These are phyloP conservation scores for Exophiala oligosperma DNA, from an alignment of 2,329 filamentous ascomycete species.

Conservation along the genomic window DNA sequence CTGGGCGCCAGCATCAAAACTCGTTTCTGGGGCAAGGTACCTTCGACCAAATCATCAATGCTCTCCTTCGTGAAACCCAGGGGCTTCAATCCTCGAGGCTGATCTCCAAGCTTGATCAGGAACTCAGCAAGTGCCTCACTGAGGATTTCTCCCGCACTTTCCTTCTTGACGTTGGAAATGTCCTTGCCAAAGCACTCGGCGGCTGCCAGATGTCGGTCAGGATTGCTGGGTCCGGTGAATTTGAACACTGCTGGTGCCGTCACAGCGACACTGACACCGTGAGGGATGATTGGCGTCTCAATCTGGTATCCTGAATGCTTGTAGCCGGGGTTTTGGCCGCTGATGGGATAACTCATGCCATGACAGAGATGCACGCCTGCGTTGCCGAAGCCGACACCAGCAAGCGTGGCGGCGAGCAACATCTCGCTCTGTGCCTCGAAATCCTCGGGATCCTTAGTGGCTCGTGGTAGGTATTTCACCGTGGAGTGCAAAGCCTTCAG, in stretches of 20 bases:
- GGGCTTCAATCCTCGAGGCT: slow-evolving; percentile 80
- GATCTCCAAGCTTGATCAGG: slow-evolving; percentile 79
- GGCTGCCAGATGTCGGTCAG: slow-evolving; percentile 83
- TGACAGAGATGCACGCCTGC: slow-evolving; percentile 90
- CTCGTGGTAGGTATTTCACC: slow-evolving; percentile 87
- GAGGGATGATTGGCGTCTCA: slow-evolving; percentile 78
- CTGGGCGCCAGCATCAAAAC: slow-evolving; percentile 91
- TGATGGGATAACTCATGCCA: slow-evolving; percentile 97
- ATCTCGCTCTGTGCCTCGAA: slow-evolving; percentile 91
- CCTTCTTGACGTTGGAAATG: slow-evolving; percentile 79
- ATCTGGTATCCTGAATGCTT: slow-evolving; percentile 85
- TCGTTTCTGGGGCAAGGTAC: slow-evolving; percentile 86
- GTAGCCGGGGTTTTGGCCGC: slow-evolving; percentile 89
- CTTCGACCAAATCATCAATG: slow-evolving; percentile 83
- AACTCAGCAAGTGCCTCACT: slow-evolving; percentile 81
- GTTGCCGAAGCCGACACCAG: slow-evolving; percentile 95
- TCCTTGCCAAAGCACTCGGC: slow-evolving; percentile 92
- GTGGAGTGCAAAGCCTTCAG: slow-evolving; percentile 79
- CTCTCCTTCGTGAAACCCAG: slow-evolving; percentile 76
- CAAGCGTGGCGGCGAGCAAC: slow-evolving; percentile 89
- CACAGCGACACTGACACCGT: slow-evolving; percentile 93
- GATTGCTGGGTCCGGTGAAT: slow-evolving; percentile 89
- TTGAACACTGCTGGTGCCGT: slow-evolving; percentile 91
- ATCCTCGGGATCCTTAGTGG: slow-evolving; percentile 85
- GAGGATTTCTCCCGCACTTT: slow-evolving; percentile 85